Evolutionary conservation across 1,139 yeast species (phyloP), one percentile per base, ranked within the genome.

Genomic region (Nematodospora anomalae): DNA sequence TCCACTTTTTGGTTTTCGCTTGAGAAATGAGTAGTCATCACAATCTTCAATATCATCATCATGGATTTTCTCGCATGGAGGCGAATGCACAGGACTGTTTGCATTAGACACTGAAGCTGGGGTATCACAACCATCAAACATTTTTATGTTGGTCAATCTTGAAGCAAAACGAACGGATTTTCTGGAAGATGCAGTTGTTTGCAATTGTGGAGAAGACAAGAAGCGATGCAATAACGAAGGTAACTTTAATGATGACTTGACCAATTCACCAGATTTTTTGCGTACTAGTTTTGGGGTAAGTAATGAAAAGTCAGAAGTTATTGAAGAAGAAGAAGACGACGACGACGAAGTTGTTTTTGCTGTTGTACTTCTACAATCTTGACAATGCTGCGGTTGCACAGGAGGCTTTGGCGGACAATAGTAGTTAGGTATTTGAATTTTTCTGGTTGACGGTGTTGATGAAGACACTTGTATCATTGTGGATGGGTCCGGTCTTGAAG

Each of bases 61-160:
- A 16, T 53, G 60, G 11, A 24, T 27, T 13, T 36, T 41, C 26
- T 48, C 52, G 18, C 41, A 41, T 36, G 55, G 54, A 2, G 71
- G 71, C 3, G 72, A 64, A 28, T 58, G 60, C 26, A 55, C 37
- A 1, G 74, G 74, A 16, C 68, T 54, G 42, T 53, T 57, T 16
- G 50, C 45, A 10, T 63, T 56, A 9, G 70, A 62, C 2, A 70
- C 72, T 2, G 64, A 51, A 12, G 61, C 51, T 1, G 75, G 75
- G 31, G 67, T 57, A 32, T 66, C 73, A n/a, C 51, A 51, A 3
- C 72, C 74, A 43, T 68, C 65, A 49, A 70, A 70, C 58, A 58
- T 60, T 47, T 65, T 67, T 44, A 69, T 57, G 34, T 66, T 64
- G 26, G 62, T 61, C 36, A 67, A 54, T 26, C 65, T 47, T 18